Evolutionary conservation across 805 yeast species (phyloP).

Genomic region (Spathaspora sp.): DNA sequence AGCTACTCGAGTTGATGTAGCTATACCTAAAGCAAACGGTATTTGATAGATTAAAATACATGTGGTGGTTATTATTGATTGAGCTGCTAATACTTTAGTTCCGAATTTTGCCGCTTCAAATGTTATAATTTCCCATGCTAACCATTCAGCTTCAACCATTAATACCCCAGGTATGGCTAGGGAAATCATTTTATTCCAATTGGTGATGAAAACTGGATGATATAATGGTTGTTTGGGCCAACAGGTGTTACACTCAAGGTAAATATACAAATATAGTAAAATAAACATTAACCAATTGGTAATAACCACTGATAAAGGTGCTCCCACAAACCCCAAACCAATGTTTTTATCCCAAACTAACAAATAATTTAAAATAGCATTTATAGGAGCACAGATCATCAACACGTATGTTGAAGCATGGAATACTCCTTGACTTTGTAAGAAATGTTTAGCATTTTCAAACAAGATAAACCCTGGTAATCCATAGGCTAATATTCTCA

Average conservation of each 20-base stretch:
- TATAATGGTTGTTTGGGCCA: slow-evolving; percentile 32
- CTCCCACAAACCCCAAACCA: slow-evolving; percentile 69
- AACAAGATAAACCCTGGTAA: slow-evolving; percentile 71
- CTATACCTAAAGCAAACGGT: slow-evolving; percentile 73
- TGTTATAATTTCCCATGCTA: slow-evolving; percentile 74
- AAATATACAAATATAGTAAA: slow-evolving; percentile 47
- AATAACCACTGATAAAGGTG: slow-evolving; percentile 70
- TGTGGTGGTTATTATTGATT: slow-evolving; percentile 66
- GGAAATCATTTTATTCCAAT: slow-evolving; percentile 63
- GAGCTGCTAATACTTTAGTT: slow-evolving; percentile 65
- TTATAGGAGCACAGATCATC: slow-evolving; percentile 69
- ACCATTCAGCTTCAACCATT: slow-evolving; percentile 76
- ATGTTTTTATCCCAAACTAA: slow-evolving; percentile 61
- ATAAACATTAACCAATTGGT: slow-evolving; percentile 71
- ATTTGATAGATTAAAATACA: slow-evolving; percentile 68
- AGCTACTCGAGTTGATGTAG: slow-evolving; percentile 74
- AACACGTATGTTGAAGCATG: slow-evolving; percentile 77
- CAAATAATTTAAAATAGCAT: slow-evolving; percentile 60
- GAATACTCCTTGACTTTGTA: slow-evolving; percentile 76
- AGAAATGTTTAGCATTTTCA: slow-evolving; percentile 68
- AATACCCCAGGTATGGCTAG: slow-evolving; percentile 71
- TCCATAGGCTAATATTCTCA: slow-evolving; percentile 55
- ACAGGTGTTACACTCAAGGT: slow-evolving; percentile 43
- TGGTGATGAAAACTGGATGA: slow-evolving; percentile 30
- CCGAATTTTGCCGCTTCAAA: slow-evolving; percentile 68